Evolutionary conservation across 2,329 filamentous ascomycete species (phyloP), one percentile per base, ranked within the genome.

Genomic region (Apiospora aurea): DNA sequence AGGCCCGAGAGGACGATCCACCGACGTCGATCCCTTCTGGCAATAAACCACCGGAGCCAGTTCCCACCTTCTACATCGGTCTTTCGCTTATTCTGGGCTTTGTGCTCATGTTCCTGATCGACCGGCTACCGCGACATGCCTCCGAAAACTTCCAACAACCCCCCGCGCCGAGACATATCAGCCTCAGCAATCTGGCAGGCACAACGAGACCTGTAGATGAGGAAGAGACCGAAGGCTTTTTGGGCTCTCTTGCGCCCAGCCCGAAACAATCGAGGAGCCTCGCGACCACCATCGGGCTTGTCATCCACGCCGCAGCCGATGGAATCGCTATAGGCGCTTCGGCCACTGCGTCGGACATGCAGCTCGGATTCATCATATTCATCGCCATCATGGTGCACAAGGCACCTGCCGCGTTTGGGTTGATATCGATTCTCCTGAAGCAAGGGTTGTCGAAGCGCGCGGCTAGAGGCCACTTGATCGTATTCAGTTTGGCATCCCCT

Each of bases 381-480:
- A 83, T 97, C 53, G 96, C 96, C 14, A 96, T 99, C 76, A 97
- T 99, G 93, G 90, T 98, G 7, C 96, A 99, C 83, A 99, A 98
- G 84, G 96, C 95, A 1, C 96, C 95, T 0, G 96, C 96, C 1
- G 95, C 96, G 0, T 99, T 99, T 83, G 96, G 96, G 0, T 85
- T 99, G 67, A 98, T 96, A 0, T 95, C 95, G 1, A 90, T 98
- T 1, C 84, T 99, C 67, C 86, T 99, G 67, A 97, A 96, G 81
- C 95, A 98, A 79, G 96, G 96, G 0, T 85, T 98, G 0, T 94
- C 93, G 16, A 98, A 97, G 81, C 91, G 96, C 61, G 92, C 91
- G 13, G 94, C 95, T 0, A 87, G 96, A 72, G 92, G 92, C 0
- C 96, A 98, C 82, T 85, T 99, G 43, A 89, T 97, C 70, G 88